These are phyloP conservation scores for Acaromyces ingoldii DNA, from an alignment of 1,284 basidiomycete genomes.

Conservation along the genomic window DNA sequence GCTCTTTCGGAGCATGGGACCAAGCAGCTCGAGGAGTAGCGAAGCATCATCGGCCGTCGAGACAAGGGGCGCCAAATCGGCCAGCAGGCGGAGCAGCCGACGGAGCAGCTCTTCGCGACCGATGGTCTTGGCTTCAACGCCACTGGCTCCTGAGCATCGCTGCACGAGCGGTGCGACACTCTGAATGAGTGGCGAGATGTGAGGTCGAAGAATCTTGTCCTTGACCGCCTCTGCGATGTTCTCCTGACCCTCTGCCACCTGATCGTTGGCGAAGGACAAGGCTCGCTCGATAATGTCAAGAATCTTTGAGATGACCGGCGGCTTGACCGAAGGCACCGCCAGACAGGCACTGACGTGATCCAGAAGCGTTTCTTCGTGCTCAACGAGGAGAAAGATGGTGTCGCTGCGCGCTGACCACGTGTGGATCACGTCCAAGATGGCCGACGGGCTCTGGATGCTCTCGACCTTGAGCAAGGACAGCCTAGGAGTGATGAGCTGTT, in stretches of 20 bases:
- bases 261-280: conserved; percentile 58
- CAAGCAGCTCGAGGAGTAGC: conserved; percentile 69
- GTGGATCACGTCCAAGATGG: conserved; percentile 79
- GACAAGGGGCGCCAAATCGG: conserved; percentile 72
- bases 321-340: conserved; percentile 77
- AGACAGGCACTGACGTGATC: conserved; percentile 77
- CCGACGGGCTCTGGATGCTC: conserved; percentile 87
- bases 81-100: conserved; percentile 75
- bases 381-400: conserved; percentile 63
- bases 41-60: conserved; percentile 68
- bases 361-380: conserved; percentile 67
- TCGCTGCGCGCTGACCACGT: conserved; percentile 67
- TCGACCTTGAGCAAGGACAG: conserved; percentile 70
- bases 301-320: conserved; percentile 70
- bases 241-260: conserved; percentile 49
- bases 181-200: conserved; percentile 69
- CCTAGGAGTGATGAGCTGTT: conserved; percentile 74
- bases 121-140: conserved; percentile 5
- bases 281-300: conserved; percentile 81
- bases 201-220: conserved; percentile 59
- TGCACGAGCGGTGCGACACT: conserved; percentile 60
- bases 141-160: conserved; percentile 1
- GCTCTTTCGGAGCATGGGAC: conserved; percentile 74
- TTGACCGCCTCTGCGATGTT: conserved; percentile 24
- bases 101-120: conserved; percentile 66